Base-by-base conservation (phyloP, 306 rosid species). In the Lathyrus aphaca region DNA sequence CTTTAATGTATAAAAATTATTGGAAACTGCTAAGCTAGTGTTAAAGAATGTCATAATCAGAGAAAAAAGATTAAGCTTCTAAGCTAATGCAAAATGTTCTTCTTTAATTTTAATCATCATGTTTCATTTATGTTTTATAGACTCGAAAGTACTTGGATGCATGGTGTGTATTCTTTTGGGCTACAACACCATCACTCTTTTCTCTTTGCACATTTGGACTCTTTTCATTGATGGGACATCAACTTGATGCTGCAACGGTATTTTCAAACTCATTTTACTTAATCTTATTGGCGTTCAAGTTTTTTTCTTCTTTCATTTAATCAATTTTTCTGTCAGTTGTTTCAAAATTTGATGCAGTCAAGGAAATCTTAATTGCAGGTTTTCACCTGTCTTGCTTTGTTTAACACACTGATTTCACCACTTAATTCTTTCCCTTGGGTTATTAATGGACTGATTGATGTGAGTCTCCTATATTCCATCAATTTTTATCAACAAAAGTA, bases 151-250 rank as follows among this genome's bases (percentile, higher is more conserved):
- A 93, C 86, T 77, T 93, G 78, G 98, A 93, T 80, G 98, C 98
- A 11, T 93, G 98, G 98, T 93, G 98, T 50, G 97, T 93, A 65
- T 93, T 93, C 84, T 93, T 93, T 82, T 93, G 98, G 98, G 98
- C 98, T 32, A 88, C 96, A 51, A 93, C 98, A 13, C 98, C 98
- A 48, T 84, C 92, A 13, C 94, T 93, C 54, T 93, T 90, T 83
- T 90, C 97, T 68, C 85, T 93, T 69, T 90, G 50, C 84, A 93
- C 98, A 78, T 93, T 93, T 77, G 98, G 97, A 55, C 94, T 93
- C 78, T 90, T 74, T 77, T 73, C 87, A 68, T 73, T 93, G 82
- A 85, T 81, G 96, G 98, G 98, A 58, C 77, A 93, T 82, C 90
- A 84, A 74, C 92, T 93, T 72, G 97, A 93, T 81, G 98, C 97